A percentile compares a stretch with the other conserved stretches of the same genome.
Evolutionary conservation across 768 basidiomycete species (phyloP).

Genomic region (Collybiopsis luxurians): DNA sequence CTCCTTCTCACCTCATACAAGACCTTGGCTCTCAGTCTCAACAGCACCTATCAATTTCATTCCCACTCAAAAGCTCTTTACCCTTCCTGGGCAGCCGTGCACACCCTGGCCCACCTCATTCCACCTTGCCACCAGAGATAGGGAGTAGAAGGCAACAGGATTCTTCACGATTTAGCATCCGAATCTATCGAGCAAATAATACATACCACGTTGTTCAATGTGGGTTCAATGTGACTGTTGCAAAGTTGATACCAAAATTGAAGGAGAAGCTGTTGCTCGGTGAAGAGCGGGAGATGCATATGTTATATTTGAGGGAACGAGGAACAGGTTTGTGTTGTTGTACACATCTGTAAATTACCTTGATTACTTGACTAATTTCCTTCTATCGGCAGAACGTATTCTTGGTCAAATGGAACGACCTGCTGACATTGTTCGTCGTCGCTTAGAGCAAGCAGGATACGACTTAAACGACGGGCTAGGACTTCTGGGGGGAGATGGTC

Average conservation of each 20-base stretch:
- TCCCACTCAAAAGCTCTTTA: background rate
- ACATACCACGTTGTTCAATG: slow-evolving; percentile 71
- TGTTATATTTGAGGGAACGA: slow-evolving; percentile 71
- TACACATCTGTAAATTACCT: no score
- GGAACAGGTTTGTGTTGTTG: slow-evolving; percentile 54
- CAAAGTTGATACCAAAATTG: slow-evolving; percentile 59
- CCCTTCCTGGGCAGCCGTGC: background rate
- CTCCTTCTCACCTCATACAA: background rate
- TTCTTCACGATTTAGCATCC: slow-evolving; percentile 48
- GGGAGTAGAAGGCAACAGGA: no score
- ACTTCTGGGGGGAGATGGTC: slow-evolving; percentile 70
- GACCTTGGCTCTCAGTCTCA: no score
- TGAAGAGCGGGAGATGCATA: slow-evolving; percentile 57
- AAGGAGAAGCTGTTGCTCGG: slow-evolving; percentile 53
- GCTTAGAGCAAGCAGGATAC: slow-evolving; percentile 89
- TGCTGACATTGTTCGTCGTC: slow-evolving; percentile 76
- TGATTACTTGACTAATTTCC: background rate
- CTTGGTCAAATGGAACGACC: slow-evolving; percentile 83
- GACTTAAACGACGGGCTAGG: slow-evolving; percentile 77
- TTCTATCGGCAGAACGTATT: slow-evolving; percentile 63
- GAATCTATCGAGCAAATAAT: slow-evolving; percentile 75
- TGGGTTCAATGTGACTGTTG: slow-evolving; percentile 62
- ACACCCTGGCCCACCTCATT: background rate
- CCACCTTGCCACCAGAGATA: background rate
- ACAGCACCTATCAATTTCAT: no score